Conservation (phyloP, 805 yeast species). For the Ogataea methylovora region DNA sequence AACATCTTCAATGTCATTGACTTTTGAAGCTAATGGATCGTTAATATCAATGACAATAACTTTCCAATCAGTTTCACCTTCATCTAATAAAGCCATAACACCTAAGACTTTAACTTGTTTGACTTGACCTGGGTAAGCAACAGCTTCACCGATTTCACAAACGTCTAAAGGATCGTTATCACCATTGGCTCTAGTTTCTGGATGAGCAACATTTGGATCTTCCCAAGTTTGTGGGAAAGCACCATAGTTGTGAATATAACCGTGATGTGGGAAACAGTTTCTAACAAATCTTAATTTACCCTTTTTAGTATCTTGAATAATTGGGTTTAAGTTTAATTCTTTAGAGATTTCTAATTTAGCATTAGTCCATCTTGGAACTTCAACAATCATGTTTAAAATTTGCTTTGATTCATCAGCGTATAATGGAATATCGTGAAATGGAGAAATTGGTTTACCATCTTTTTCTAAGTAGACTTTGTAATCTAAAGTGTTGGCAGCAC, state of each 20-base stretch:
- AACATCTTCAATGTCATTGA: constrained; percentile 88
- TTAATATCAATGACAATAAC: constrained; percentile 80
- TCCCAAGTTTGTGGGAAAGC: constrained; percentile 96
- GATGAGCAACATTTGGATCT: constrained; percentile 56
- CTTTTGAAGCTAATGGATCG: constrained; percentile 83
- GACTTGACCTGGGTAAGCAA: constrained; percentile 63
- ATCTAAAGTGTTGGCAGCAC: constrained; percentile 93
- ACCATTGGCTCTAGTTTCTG: constrained; percentile 64
- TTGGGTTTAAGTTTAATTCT: constrained; percentile 81
- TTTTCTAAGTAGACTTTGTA: constrained; percentile 86
- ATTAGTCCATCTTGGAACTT: constrained; percentile 97
- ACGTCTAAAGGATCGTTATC: constrained; percentile 86
- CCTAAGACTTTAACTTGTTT: constrained; percentile 90
- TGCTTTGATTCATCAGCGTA: constrained; percentile 92
- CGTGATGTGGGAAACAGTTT: constrained; percentile 98
- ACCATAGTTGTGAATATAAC: constrained; percentile 97
- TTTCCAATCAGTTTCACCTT: constrained; percentile 89
- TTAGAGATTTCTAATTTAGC: constrained; percentile 94
- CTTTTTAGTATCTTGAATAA: constrained; percentile 94
- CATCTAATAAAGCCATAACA: constrained; percentile 89
- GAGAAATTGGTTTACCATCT: constrained; percentile 90
- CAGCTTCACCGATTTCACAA: constrained; percentile 69
- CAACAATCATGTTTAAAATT: constrained; percentile 74
- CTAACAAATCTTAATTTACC: constrained; percentile 93
- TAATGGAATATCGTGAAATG: constrained; percentile 91